phyloP scores from a whole-genome alignment of 345 rosid genomes.

The Salix arbutifolia region DNA sequence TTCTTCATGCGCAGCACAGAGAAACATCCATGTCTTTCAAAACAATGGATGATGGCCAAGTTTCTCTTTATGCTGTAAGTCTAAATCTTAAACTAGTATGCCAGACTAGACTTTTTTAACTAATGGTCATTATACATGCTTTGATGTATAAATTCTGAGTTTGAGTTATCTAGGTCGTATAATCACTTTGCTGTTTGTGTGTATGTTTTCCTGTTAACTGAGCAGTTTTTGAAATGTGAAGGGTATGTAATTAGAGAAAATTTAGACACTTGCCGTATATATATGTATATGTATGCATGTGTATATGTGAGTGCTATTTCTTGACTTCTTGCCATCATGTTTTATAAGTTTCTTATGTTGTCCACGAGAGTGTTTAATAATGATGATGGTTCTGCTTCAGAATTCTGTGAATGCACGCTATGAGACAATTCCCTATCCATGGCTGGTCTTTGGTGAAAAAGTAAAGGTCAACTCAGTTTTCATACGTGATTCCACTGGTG shows the following conservation, averaged over 20 bases:
- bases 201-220: neutral
- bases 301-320: neutral
- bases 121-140: neutral
- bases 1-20: slow-evolving; percentile 57
- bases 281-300: neutral
- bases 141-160: neutral
- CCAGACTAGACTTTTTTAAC: neutral
- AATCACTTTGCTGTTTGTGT: neutral
- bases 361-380: neutral
- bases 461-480: slow-evolving; percentile 88
- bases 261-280: neutral
- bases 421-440: slow-evolving; percentile 84
- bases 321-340: neutral
- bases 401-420: slow-evolving; percentile 92
- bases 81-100: neutral
- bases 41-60: slow-evolving; percentile 97
- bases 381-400: slow-evolving; percentile 39
- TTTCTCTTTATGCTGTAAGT: slow-evolving; percentile 77
- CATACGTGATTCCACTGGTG: slow-evolving; percentile 93
- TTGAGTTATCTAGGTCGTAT: neutral
- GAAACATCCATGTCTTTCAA: slow-evolving; percentile 94
- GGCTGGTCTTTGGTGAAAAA: slow-evolving; percentile 98
- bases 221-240: neutral
- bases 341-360: neutral
- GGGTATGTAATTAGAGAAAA: neutral